Evolutionary conservation across 345 rosid genomes (phyloP).

Genomic region (Lenwebbia sp.): DNA sequence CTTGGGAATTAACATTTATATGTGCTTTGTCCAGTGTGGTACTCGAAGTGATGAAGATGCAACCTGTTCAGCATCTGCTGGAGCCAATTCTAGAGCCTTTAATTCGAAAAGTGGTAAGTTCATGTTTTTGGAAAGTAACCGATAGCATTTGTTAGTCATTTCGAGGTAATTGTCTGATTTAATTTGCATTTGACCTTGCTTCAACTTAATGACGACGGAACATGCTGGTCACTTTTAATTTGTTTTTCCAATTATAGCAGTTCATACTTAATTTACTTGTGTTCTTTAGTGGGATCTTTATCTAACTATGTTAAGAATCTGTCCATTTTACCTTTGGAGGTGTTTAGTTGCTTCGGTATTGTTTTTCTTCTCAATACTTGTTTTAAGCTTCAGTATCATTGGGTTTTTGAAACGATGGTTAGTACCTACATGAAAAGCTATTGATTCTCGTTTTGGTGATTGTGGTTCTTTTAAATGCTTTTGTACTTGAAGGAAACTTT

Average conservation of each 20-base stretch:
- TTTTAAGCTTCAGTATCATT: background rate
- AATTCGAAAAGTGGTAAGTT: constrained; percentile 88
- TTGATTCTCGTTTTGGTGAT: background rate
- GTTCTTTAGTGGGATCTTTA: background rate
- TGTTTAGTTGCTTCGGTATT: background rate
- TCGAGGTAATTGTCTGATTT: background rate
- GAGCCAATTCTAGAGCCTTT: constrained; percentile 92
- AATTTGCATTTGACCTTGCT: background rate
- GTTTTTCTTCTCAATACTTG: background rate
- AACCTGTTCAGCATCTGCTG: constrained; percentile 55
- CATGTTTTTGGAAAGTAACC: background rate
- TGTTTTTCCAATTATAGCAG: background rate
- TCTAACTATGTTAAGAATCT: background rate
- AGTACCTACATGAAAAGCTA: background rate
- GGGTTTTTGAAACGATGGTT: background rate
- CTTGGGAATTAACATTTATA: background rate
- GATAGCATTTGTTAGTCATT: background rate
- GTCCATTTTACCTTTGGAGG: background rate
- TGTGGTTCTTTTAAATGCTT: background rate
- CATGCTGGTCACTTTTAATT: background rate
- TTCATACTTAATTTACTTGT: background rate
- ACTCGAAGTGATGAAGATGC: constrained; percentile 76
- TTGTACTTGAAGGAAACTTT: background rate
- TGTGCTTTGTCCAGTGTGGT: constrained; percentile 53
- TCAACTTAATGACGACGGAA: background rate